Percentiles rank a stretch among this genome's conserved stretches.
Evolutionary conservation across 192 early-diverging fungal genomes (phyloP).

Genomic region (Funneliformis geosporum): DNA sequence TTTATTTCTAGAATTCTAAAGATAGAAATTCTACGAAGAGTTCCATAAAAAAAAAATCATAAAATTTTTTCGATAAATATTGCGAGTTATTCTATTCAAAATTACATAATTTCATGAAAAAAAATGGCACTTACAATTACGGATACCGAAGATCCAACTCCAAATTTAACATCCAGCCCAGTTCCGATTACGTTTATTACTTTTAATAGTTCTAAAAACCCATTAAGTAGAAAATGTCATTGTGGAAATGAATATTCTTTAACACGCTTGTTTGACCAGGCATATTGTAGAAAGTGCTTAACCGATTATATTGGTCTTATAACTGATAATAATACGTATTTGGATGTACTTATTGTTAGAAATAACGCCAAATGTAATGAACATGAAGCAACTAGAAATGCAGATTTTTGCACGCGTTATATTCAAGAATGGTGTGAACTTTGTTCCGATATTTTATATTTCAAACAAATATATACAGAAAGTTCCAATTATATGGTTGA

Average conservation of each 20-base stretch:
- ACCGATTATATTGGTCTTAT: not conserved
- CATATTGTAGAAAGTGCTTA: not conserved
- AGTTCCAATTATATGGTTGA: no score
- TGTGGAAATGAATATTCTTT: not conserved
- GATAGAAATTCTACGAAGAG: no score
- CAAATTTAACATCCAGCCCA: not conserved
- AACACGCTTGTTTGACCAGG: not conserved
- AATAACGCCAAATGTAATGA: not conserved
- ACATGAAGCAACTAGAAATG: not conserved
- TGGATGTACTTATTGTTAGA: not conserved
- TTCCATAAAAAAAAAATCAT: no score
- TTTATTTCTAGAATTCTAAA: no score
- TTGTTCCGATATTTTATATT: not conserved
- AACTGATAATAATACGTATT: not conserved
- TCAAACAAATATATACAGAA: not conserved
- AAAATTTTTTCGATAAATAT: no score
- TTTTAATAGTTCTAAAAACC: not conserved
- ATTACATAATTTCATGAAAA: no score
- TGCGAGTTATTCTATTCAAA: no score
- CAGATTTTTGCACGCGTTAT: not conserved
- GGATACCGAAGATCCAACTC: not conserved
- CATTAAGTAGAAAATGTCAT: not conserved
- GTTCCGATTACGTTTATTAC: not conserved
- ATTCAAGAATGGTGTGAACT: not conserved
- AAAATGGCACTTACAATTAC: not conserved